Percentiles rank a stretch among this genome's conserved stretches.
phyloP scores from a whole-genome alignment of 2,329 filamentous ascomycete genomes.

The Lachnellula arida region DNA sequence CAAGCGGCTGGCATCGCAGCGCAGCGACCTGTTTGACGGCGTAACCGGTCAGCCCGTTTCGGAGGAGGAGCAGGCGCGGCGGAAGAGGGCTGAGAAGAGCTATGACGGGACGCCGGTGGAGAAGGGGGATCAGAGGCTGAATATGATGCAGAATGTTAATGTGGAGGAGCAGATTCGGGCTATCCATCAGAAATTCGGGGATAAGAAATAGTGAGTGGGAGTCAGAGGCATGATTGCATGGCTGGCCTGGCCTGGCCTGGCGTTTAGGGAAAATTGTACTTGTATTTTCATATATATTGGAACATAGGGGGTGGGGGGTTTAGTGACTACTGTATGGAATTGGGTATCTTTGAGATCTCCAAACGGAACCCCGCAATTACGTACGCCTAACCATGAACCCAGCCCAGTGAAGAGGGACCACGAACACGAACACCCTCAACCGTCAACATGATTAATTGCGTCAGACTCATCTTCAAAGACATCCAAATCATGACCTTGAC shows the following conservation, averaged over 20 bases:
- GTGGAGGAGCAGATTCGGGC: conserved; percentile 80
- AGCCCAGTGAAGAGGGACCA: too few relatives aligned
- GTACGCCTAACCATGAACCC: too few relatives aligned
- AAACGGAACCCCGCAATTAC: too few relatives aligned
- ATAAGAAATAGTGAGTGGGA: conserved; percentile 23
- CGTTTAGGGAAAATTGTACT: background rate
- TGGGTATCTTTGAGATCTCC: too few relatives aligned
- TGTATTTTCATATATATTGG: too few relatives aligned
- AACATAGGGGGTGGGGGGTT: too few relatives aligned
- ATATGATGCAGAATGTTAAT: conserved; percentile 64
- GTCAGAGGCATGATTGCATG: background rate
- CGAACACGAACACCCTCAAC: too few relatives aligned
- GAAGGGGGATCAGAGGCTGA: conserved; percentile 49
- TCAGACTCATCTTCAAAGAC: too few relatives aligned
- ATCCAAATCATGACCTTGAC: too few relatives aligned
- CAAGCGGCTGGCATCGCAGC: conserved; percentile 87
- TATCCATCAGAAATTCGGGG: conserved; percentile 53
- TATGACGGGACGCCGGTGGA: conserved; percentile 61
- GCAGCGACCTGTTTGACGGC: conserved; percentile 80
- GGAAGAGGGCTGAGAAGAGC: conserved; percentile 69
- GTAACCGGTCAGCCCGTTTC: conserved; percentile 63
- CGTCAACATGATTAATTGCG: too few relatives aligned
- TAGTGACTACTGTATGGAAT: too few relatives aligned
- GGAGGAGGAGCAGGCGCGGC: conserved; percentile 68
- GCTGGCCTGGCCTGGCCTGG: background rate